phyloP scores from a whole-genome alignment of 202 grass and related monocot genomes.

The Brachypodium distachyon region DNA sequence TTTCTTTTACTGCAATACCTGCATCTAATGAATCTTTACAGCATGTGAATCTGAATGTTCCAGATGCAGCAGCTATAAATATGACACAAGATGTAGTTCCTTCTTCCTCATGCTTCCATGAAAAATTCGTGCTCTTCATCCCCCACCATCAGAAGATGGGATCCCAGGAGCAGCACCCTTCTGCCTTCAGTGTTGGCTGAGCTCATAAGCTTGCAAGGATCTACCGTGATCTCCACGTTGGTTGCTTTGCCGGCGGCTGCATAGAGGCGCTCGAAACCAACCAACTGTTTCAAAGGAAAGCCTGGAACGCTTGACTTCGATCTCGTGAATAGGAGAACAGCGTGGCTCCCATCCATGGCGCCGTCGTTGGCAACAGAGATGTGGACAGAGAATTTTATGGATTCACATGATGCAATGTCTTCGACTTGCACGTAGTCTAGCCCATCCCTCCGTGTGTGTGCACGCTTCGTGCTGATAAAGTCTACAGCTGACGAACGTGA shows the following conservation, averaged over 20 bases:
- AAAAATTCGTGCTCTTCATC: slow-evolving; percentile 56
- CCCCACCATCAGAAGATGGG: slow-evolving; percentile 45
- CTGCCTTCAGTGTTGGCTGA: slow-evolving; percentile 40
- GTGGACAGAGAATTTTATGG: slow-evolving; percentile 46
- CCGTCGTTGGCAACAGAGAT: slow-evolving; percentile 55
- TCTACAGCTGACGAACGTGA: slow-evolving; percentile 10
- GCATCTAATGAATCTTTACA: slow-evolving; percentile 13
- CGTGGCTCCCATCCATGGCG: slow-evolving; percentile 57
- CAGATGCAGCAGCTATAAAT: background rate
- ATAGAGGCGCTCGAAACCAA: slow-evolving; percentile 61
- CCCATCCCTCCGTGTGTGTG: slow-evolving; percentile 37
- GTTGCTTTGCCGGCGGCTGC: slow-evolving; percentile 24
- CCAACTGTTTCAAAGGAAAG: slow-evolving; percentile 60
- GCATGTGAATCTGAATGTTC: background rate
- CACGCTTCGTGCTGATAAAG: slow-evolving; percentile 26
- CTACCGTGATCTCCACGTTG: slow-evolving; percentile 35
- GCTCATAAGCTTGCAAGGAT: slow-evolving; percentile 71
- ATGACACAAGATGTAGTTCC: background rate
- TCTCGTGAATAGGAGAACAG: slow-evolving; percentile 50
- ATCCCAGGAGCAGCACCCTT: slow-evolving; percentile 47
- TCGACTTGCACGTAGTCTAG: slow-evolving; percentile 35
- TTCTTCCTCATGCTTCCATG: slow-evolving; percentile 34
- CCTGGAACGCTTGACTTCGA: slow-evolving; percentile 29
- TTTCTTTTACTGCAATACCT: background rate
- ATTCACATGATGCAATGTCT: slow-evolving; percentile 62